Base-by-base conservation (phyloP, 495 filamentous ascomycete genomes). In the Aspergillus sclerotioniger region DNA sequence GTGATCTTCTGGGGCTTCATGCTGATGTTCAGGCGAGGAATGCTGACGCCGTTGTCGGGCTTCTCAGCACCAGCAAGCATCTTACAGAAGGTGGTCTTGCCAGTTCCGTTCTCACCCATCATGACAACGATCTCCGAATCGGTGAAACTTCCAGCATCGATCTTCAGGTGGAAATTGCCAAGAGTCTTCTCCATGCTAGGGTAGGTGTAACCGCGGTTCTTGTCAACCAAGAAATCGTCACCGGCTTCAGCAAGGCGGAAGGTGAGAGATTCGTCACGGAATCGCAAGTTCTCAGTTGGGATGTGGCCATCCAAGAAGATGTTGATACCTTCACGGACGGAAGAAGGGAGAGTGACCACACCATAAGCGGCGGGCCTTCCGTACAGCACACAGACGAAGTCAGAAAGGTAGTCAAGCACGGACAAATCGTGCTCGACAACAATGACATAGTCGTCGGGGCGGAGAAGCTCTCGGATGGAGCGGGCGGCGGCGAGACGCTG, bases 1-100 rank as follows among this genome's bases (percentile, higher is more conserved):
- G 91, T 98, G 65, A 98, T 97, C 73, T 95, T 98, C 79, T 98
- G 94, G 20, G 95, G 94, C 84, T 98, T 98, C 94, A 98, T 93
- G 80, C 87, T 91, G 68, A 98, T 94, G 79, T 88, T 91, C 92
- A 98, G 94, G 59, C 87, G 86, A 12, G 94, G 94, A 3, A 98
- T 82, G 54, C 84, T 86, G 61, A 81, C 76, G 39, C 65, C 80
- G 53, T 84, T 84, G 62, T 98, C 94, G 35, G 94, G 95, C 73
- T 96, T 90, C 67, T 94, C 82, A 35, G 88, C 90, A 64, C 95
- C 95, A 58, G 95, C 94, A 56, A 98, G 83, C 79, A 98, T 88
- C 64, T 83, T 87, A 79, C 95, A 98, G 86, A 98, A 98, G 15
- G 94, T 98, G 3, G 94, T 98, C 80, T 97, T 95, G 64, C 90